These are phyloP conservation scores for Pseudocercospora crystallina DNA, from an alignment of 2,329 filamentous ascomycete genomes.

Conservation along the genomic window DNA sequence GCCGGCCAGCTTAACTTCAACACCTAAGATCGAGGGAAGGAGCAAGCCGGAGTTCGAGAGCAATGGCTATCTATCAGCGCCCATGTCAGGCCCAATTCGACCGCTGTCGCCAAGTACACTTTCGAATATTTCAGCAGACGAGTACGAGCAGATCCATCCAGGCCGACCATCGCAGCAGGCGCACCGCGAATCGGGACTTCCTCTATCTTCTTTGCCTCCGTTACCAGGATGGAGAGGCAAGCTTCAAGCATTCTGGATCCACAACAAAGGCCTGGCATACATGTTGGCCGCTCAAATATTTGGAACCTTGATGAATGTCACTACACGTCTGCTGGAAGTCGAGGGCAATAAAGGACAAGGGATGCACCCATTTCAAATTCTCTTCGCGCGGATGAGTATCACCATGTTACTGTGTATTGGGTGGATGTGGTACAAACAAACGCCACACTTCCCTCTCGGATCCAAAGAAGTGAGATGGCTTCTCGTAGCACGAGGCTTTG, in stretches of 20 bases:
- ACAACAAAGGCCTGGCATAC: constrained; percentile 70
- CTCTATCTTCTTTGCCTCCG: background rate
- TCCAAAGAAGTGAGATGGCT: constrained; percentile 64
- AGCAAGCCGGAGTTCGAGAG: constrained; percentile 5
- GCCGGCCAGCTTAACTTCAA: background rate
- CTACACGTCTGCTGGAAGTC: constrained; percentile 71
- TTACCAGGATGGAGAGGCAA: constrained; percentile 18
- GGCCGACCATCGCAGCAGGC: constrained; percentile 8
- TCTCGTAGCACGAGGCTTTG: constrained; percentile 66
- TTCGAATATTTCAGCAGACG: constrained; percentile 38
- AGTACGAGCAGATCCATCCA: constrained; percentile 32
- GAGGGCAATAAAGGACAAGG: constrained; percentile 64
- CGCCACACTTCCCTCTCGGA: constrained; percentile 71
- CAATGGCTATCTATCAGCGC: constrained; percentile 29
- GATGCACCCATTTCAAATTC: constrained; percentile 80
- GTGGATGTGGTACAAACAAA: constrained; percentile 69
- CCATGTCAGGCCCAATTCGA: constrained; percentile 32
- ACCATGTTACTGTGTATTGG: constrained; percentile 65
- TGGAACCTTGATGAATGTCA: constrained; percentile 80
- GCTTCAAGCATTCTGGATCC: constrained; percentile 53
- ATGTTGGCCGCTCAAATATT: constrained; percentile 78
- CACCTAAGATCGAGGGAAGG: constrained; percentile 8
- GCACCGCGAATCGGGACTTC: background rate
- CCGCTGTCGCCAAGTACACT: constrained; percentile 46
- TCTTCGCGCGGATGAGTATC: constrained; percentile 76